phyloP scores from a whole-genome alignment of 441 rosid genomes.

The Manihot esculenta region DNA sequence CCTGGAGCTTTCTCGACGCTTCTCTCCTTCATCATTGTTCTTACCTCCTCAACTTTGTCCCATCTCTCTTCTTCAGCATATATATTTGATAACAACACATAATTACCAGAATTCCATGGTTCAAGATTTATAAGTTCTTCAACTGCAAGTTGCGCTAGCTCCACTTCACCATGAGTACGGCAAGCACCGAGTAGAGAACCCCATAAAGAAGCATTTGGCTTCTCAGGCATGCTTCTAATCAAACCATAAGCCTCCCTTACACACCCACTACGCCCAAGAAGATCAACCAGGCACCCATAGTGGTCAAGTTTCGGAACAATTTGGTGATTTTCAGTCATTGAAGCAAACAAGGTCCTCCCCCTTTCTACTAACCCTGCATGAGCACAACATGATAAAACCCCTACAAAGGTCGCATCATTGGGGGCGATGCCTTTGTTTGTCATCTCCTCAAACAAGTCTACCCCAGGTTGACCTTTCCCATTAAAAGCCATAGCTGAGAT shows the following conservation, averaged over 20 bases:
- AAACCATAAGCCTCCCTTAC: constrained; percentile 68
- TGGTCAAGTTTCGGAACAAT: constrained; percentile 69
- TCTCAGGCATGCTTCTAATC: constrained; percentile 48
- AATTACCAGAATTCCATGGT: constrained; percentile 73
- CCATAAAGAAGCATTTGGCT: constrained; percentile 64
- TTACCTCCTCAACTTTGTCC: constrained; percentile 63
- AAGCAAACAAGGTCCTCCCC: constrained; percentile 47
- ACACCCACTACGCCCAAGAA: constrained; percentile 61
- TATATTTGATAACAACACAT: constrained; percentile 66
- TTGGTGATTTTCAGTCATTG: constrained; percentile 41
- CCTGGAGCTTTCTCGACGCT: constrained; percentile 51
- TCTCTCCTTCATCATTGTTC: constrained; percentile 54
- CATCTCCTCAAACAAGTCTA: constrained; percentile 64
- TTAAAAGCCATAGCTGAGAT: constrained; percentile 64
- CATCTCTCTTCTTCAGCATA: constrained; percentile 73
- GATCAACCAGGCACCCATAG: constrained; percentile 81
- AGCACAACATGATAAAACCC: constrained; percentile 67
- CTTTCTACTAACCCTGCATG: constrained; percentile 58
- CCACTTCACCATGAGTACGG: constrained; percentile 57
- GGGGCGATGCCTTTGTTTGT: constrained; percentile 44
- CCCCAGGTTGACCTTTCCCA: constrained; percentile 59
- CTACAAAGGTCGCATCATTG: constrained; percentile 54
- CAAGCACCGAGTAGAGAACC: constrained; percentile 75
- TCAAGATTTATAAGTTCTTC: constrained; percentile 62
- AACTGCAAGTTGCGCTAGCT: constrained; percentile 59